phyloP scores from a whole-genome alignment of 805 yeast genomes.

The Yarrowia keelungensis region DNA sequence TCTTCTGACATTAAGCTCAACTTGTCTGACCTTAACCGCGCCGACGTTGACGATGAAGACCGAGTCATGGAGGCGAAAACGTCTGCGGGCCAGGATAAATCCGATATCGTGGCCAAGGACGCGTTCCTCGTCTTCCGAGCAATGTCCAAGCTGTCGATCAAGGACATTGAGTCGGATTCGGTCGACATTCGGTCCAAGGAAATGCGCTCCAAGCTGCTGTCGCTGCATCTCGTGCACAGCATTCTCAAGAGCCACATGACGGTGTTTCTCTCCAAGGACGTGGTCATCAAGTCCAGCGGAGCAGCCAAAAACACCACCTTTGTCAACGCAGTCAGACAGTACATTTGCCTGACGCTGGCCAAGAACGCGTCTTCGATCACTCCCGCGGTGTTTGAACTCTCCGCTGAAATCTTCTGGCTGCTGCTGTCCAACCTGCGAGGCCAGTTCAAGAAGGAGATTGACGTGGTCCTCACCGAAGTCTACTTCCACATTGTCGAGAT shows the following conservation, averaged over 20 bases:
- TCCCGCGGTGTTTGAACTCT: slow-evolving; percentile 89
- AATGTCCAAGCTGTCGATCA: slow-evolving; percentile 90
- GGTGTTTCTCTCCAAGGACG: slow-evolving; percentile 62
- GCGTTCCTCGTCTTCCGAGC: slow-evolving; percentile 93
- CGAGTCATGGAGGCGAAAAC: slow-evolving; percentile 48
- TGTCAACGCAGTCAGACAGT: slow-evolving; percentile 82
- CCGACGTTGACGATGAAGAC: slow-evolving; percentile 46
- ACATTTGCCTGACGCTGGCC: slow-evolving; percentile 79
- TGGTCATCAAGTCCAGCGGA: slow-evolving; percentile 48
- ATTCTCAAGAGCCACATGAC: slow-evolving; percentile 85
- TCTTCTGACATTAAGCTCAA: slow-evolving; percentile 46
- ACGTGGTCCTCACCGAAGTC: slow-evolving; percentile 90
- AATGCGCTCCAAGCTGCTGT: slow-evolving; percentile 86
- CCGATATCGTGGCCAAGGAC: slow-evolving; percentile 79
- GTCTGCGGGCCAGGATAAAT: slow-evolving; percentile 59
- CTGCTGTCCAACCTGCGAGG: slow-evolving; percentile 80
- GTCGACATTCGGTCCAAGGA: slow-evolving; percentile 83
- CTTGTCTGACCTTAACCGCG: slow-evolving; percentile 46
- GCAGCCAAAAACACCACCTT: slow-evolving; percentile 60
- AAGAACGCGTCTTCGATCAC: slow-evolving; percentile 92
- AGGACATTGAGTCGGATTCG: slow-evolving; percentile 68
- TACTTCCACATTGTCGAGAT: slow-evolving; percentile 94
- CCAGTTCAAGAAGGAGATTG: slow-evolving; percentile 90
- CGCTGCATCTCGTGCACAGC: slow-evolving; percentile 86
- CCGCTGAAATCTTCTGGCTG: slow-evolving; percentile 93